These are phyloP conservation scores for Cytauxzoon felis DNA, from an alignment of 169 alveolate species.

Conservation along the genomic window DNA sequence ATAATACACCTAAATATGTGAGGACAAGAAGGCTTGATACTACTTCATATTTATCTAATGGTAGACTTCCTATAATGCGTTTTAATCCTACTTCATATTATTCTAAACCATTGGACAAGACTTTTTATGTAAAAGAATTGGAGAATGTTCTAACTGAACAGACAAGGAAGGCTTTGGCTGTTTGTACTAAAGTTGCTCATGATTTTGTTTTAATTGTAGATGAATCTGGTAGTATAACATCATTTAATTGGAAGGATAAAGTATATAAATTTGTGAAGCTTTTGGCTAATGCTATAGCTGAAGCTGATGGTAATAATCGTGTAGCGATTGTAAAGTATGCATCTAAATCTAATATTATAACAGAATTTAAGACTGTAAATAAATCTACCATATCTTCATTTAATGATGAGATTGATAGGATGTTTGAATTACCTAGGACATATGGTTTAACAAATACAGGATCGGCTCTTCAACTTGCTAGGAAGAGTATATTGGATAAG, in stretches of 20 bases:
- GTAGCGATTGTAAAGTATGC: slow-evolving; percentile 26
- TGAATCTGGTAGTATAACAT: slow-evolving; percentile 8
- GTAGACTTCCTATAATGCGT: too few species aligned
- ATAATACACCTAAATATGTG: too few species aligned
- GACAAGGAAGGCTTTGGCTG: background rate
- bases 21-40: too few species aligned
- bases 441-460: slow-evolving; percentile 23
- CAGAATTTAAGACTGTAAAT: background rate
- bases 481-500: slow-evolving; percentile 17
- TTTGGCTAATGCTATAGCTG: slow-evolving; percentile 9
- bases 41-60: too few species aligned
- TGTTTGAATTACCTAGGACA: slow-evolving; percentile 9
- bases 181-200: slow-evolving; percentile 10
- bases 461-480: slow-evolving; percentile 21
- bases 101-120: too few species aligned
- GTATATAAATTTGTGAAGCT: slow-evolving; percentile 5
- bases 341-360: background rate
- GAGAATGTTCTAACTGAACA: background rate
- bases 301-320: background rate
- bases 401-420: slow-evolving; percentile 4
- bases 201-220: slow-evolving; percentile 45
- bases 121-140: too few species aligned
- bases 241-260: slow-evolving; percentile 12
- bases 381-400: background rate
- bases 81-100: too few species aligned